Base-by-base conservation (phyloP, 202 grass and related monocot species). In the Zizania palustris region DNA sequence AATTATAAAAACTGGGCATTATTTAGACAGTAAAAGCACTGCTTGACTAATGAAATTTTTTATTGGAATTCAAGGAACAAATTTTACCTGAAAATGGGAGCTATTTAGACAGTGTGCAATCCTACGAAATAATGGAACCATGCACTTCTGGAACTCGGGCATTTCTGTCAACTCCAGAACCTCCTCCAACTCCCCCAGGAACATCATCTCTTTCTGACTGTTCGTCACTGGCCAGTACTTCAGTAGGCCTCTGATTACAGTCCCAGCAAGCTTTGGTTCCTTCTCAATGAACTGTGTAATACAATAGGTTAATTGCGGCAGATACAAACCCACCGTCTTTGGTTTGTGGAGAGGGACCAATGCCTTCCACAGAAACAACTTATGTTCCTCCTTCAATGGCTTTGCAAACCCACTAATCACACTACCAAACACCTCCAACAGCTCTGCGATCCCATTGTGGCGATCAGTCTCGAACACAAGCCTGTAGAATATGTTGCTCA, bases 151-250 rank as follows among this genome's bases (percentile, higher is more conserved):
- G 80, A 96, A 96, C 37, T 96, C 93, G 6, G 73, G 51, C 82
- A 84, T 83, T 68, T 96, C 85, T 60, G 89, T 96, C 11, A 91
- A 65, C 65, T 96, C 93, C 60, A 96, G 77, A 61, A 96, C 93
- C 68, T 96, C 93, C 68, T 96, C 93, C 84, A 96, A 70, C 78
- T 96, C 93, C 11, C 93, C 93, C 68, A 96, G 84, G 83, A 96
- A 96, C 89, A 96, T 90, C 93, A 96, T 90, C 82, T 96, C 93
- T 85, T 96, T 96, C 81, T 92, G 93, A 80, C 89, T 90, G 59
- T 96, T 96, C 15, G 89, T 92, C 81, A 96, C 89, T 5, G 93
- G 93, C 93, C 93, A 96, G 45, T 92, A 96, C 73, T 96, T 96
- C 67, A 96, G 65, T 53, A 96, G 83, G 44, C 93, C 93, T 86